phyloP scores from a whole-genome alignment of 257 asterid species.

The Leptodermis oblonga region DNA sequence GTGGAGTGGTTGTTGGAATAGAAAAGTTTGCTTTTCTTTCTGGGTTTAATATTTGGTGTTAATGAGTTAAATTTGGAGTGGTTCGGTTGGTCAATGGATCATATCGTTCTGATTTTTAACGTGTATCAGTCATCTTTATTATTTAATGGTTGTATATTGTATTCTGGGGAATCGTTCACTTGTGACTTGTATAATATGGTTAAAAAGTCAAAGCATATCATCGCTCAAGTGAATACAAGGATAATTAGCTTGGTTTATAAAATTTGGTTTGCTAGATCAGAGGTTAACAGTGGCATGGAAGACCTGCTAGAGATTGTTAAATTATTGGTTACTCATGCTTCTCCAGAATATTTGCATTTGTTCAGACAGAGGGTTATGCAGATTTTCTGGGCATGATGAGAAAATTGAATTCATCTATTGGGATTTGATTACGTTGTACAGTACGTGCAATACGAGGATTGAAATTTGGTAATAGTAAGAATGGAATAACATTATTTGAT shows the following conservation, averaged over 20 bases:
- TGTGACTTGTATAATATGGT: too few species aligned
- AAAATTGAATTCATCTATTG: not conserved
- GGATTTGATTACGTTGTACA: not conserved
- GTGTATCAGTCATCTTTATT: not conserved
- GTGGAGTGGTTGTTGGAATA: not conserved
- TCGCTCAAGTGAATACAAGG: not conserved
- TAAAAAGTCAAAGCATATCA: not conserved
- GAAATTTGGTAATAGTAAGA: not conserved
- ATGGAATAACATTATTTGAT: not conserved
- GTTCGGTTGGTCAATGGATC: constrained; percentile 7
- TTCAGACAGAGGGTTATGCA: too few species aligned
- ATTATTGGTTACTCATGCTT: not conserved
- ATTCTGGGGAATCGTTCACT: not conserved
- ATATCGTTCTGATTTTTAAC: not conserved
- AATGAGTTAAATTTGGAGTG: not conserved
- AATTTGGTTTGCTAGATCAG: not conserved
- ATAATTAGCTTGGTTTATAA: not conserved
- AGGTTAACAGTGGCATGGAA: not conserved
- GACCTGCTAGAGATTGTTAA: not conserved
- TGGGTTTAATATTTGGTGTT: too few species aligned
- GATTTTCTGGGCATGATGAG: not conserved
- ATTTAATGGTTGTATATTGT: not conserved
- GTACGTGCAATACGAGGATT: not conserved
- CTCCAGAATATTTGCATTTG: not conserved
- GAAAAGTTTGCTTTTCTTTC: too few species aligned